Evolutionary conservation across 2,329 filamentous ascomycete genomes (phyloP).

Genomic region (Phialemoniopsis sp.): DNA sequence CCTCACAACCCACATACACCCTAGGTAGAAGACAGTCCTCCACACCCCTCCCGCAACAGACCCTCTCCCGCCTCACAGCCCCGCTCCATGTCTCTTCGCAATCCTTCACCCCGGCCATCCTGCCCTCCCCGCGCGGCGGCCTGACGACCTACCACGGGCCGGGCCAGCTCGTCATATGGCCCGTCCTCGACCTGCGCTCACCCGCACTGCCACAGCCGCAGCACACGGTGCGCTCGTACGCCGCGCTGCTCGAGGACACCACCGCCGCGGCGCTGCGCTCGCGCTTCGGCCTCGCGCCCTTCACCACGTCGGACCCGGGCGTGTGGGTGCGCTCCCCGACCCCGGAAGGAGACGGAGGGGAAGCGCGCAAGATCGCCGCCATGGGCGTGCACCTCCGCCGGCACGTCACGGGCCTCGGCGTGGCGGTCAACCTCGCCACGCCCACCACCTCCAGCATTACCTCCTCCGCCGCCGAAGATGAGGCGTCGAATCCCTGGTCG

Average conservation of each 20-base stretch:
- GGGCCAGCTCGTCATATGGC: slow-evolving; percentile 89
- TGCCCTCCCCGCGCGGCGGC: slow-evolving; percentile 75
- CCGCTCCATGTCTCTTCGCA: slow-evolving; percentile 23
- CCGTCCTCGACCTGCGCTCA: slow-evolving; percentile 74
- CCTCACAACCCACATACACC: slow-evolving; percentile 80
- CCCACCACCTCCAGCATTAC: slow-evolving; percentile 31
- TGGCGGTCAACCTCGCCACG: slow-evolving; percentile 73
- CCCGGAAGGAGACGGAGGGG: not conserved
- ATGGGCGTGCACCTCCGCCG: slow-evolving; percentile 87
- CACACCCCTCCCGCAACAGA: slow-evolving; percentile 29
- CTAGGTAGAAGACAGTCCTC: slow-evolving; percentile 77
- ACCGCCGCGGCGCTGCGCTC: slow-evolving; percentile 61
- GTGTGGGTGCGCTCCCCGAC: slow-evolving; percentile 61
- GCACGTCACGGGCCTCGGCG: slow-evolving; percentile 78
- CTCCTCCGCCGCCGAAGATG: slow-evolving; percentile 55
- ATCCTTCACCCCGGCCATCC: slow-evolving; percentile 52
- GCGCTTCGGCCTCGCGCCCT: slow-evolving; percentile 55
- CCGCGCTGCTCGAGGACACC: slow-evolving; percentile 71
- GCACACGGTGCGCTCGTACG: slow-evolving; percentile 66
- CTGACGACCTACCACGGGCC: slow-evolving; percentile 95
- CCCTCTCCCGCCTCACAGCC: slow-evolving; percentile 32
- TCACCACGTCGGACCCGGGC: slow-evolving; percentile 72
- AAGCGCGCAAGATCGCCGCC: slow-evolving; percentile 75
- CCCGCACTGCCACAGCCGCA: slow-evolving; percentile 6
- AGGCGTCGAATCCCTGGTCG: slow-evolving; percentile 44